Conservation (phyloP, 2,329 filamentous ascomycete genomes). For the Diplocarpon rosae region DNA sequence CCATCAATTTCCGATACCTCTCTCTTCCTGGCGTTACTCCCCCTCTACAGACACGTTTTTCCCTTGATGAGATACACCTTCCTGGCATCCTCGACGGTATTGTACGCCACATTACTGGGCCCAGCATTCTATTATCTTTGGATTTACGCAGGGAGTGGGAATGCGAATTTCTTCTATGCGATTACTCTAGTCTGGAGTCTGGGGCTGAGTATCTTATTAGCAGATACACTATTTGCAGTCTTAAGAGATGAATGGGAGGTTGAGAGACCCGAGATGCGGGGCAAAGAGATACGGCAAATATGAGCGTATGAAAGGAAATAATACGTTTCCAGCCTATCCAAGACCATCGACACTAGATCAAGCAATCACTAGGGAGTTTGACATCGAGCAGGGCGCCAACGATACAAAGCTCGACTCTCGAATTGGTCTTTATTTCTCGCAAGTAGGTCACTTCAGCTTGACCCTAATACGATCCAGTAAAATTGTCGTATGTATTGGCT, state of each 20-base stretch:
- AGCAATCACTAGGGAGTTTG: no score
- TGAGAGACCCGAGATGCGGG: conserved; percentile 79
- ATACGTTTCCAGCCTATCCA: no score
- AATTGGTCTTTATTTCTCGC: no score
- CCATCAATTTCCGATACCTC: conserved; percentile 85
- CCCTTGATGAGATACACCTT: conserved; percentile 92
- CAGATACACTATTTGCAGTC: conserved; percentile 79
- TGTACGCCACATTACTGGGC: conserved; percentile 82
- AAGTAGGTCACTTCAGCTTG: no score
- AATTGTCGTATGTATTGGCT: no score
- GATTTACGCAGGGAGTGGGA: conserved; percentile 96
- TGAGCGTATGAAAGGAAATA: conserved; percentile 8
- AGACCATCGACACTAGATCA: no score
- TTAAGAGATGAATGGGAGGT: conserved; percentile 90
- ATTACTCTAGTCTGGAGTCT: conserved; percentile 98
- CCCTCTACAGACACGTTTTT: conserved; percentile 84
- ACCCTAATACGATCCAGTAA: no score
- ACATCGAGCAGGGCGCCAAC: no score
- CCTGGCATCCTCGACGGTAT: conserved; percentile 66
- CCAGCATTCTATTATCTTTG: conserved; percentile 95
- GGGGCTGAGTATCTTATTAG: conserved; percentile 74
- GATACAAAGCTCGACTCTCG: no score
- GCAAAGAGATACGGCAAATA: conserved; percentile 56
- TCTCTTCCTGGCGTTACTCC: conserved; percentile 71
- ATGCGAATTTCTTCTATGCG: conserved; percentile 98